A percentile compares a stretch with the other conserved stretches of the same genome.
phyloP scores from a whole-genome alignment of 2,329 filamentous ascomycete genomes.

The Cladosporium velox region DNA sequence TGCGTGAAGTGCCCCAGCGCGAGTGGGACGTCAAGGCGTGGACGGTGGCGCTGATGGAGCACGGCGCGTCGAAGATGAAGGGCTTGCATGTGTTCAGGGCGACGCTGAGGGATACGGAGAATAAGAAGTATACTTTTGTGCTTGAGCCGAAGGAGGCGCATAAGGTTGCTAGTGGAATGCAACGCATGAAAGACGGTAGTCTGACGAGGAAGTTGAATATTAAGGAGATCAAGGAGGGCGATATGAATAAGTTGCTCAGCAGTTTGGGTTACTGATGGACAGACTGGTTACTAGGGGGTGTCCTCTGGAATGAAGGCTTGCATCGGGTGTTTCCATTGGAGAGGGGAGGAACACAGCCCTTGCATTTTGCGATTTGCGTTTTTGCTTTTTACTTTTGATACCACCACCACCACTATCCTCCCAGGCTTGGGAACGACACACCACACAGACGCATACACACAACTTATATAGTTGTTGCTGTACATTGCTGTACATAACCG shows the following conservation, averaged over 20 bases:
- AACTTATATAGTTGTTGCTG: not conserved
- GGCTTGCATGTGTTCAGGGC: constrained; percentile 60
- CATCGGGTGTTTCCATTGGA: no score
- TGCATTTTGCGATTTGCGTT: not conserved
- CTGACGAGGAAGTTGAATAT: constrained; percentile 58
- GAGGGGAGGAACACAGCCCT: no score
- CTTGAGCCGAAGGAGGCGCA: constrained; percentile 61
- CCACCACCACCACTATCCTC: not conserved
- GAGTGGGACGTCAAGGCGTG: constrained; percentile 99
- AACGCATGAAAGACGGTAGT: constrained; percentile 57
- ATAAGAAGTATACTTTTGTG: constrained; percentile 63
- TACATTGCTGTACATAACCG: constrained; percentile 11
- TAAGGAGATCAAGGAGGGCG: constrained; percentile 52
- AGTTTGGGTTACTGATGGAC: constrained; percentile 36
- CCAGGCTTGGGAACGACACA: not conserved
- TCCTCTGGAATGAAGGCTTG: not conserved
- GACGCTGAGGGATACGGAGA: constrained; percentile 60
- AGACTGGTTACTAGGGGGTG: not conserved
- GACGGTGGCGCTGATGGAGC: constrained; percentile 91
- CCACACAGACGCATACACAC: not conserved
- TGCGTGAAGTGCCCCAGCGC: constrained; percentile 84
- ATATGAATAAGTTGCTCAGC: constrained; percentile 42
- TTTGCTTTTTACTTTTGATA: not conserved
- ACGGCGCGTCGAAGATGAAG: constrained; percentile 40
- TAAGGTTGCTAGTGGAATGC: constrained; percentile 62